Conservation (phyloP, 129 eudicot genomes). For the Tagetes patula region DNA sequence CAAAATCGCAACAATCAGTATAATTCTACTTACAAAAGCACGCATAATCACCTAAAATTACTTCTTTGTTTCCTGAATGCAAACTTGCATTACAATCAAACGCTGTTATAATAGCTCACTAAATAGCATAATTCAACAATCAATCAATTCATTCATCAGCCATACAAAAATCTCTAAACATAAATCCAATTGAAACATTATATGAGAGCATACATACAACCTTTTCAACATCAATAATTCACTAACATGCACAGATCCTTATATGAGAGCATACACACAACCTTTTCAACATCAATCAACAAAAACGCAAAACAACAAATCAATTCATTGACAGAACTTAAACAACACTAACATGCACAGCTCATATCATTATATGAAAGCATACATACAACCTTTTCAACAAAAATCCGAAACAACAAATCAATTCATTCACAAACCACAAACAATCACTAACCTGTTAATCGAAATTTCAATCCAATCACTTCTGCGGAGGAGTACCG, state of each 20-base stretch:
- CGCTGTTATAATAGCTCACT: neutral
- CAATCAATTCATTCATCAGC: too few relatives aligned
- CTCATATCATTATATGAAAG: too few relatives aligned
- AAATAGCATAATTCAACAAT: neutral
- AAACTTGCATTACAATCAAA: neutral
- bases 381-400: neutral
- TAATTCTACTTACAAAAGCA: neutral
- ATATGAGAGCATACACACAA: conserved; percentile 3
- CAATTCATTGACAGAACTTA: too few relatives aligned
- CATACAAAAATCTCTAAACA: too few relatives aligned
- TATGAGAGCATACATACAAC: conserved; percentile 4
- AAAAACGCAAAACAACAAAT: neutral
- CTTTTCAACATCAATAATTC: neutral
- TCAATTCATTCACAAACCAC: neutral
- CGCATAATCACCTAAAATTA: neutral
- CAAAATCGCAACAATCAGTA: too few relatives aligned
- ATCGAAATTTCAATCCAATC: neutral
- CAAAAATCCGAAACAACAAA: neutral
- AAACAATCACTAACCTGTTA: conserved; percentile 16
- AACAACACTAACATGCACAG: too few relatives aligned
- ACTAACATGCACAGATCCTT: neutral
- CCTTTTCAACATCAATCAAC: neutral
- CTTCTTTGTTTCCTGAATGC: neutral
- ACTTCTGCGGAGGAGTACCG: conserved; percentile 50
- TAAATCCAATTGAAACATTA: too few relatives aligned